phyloP scores from a whole-genome alignment of 768 basidiomycete genomes.

The Paxillus involutus region DNA sequence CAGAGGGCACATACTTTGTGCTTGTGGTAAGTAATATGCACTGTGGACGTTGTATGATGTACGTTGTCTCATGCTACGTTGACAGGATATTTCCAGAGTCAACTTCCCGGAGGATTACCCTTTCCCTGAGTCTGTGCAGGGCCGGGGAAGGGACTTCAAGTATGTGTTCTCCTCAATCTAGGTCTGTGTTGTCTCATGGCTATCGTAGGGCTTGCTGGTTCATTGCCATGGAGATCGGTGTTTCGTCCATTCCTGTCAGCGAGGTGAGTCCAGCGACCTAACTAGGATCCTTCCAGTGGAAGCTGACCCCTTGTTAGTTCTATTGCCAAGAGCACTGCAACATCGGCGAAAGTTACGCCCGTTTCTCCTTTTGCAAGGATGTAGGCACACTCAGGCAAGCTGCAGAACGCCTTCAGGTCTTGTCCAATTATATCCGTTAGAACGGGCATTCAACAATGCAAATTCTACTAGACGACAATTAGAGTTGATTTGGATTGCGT shows the following conservation, averaged over 20 bases:
- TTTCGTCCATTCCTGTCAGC: conserved; percentile 93
- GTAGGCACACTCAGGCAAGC: conserved; percentile 78
- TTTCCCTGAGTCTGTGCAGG: conserved; percentile 73
- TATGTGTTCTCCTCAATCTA: conserved; percentile 29
- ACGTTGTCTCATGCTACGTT: conserved; percentile 7
- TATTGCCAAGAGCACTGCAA: conserved; percentile 84
- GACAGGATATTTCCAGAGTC: conserved; percentile 73
- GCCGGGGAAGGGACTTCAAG: conserved; percentile 88
- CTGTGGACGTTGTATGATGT: too few relatives aligned
- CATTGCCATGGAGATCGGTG: conserved; percentile 85
- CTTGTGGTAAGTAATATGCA: conserved; percentile 58
- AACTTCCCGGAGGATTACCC: conserved; percentile 83
- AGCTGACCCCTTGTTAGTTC: conserved; percentile 53
- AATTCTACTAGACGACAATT: background rate
- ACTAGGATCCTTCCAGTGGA: background rate
- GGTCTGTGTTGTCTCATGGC: conserved; percentile 10
- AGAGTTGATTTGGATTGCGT: too few relatives aligned
- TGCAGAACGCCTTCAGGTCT: conserved; percentile 73
- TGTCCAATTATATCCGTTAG: conserved; percentile 62
- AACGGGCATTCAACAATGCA: background rate
- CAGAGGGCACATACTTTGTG: conserved; percentile 91
- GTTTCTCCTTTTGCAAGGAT: conserved; percentile 98
- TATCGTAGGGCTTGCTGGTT: conserved; percentile 85
- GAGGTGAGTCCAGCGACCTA: conserved; percentile 56
- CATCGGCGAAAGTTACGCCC: conserved; percentile 84